A percentile compares a stretch with the other conserved stretches of the same genome.
Conservation (phyloP, 2,329 filamentous ascomycete species). For the Ramularia endophylla region DNA sequence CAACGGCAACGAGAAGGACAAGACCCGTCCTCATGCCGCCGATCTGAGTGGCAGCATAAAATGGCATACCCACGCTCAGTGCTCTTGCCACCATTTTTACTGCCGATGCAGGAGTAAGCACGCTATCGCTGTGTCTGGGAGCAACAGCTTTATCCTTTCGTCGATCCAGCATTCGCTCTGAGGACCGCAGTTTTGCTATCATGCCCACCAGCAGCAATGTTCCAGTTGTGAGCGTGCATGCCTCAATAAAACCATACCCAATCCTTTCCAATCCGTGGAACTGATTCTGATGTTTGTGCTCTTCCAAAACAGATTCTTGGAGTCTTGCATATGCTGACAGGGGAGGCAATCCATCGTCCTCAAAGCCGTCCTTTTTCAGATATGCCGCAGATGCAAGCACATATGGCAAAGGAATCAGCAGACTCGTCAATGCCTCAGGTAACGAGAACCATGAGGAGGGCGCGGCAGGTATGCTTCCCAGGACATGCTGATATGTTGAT, state of each 20-base stretch:
- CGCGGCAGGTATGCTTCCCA: constrained; percentile 16
- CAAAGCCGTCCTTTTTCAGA: constrained; percentile 24
- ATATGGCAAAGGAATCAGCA: constrained; percentile 46
- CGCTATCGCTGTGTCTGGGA: constrained; percentile 5
- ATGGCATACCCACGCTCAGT: constrained; percentile 40
- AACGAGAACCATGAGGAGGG: constrained; percentile 30
- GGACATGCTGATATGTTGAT: constrained; percentile 14
- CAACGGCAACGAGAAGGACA: constrained; percentile 42
- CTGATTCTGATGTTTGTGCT: constrained; percentile 9
- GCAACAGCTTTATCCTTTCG: constrained; percentile 24
- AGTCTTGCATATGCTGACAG: constrained; percentile 27
- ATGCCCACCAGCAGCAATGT: constrained; percentile 42
- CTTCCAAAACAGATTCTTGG: constrained; percentile 22
- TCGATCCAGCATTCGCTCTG: constrained; percentile 26
- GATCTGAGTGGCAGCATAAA: constrained; percentile 51
- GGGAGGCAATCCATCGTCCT: constrained; percentile 22
- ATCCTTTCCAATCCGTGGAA: constrained; percentile 8
- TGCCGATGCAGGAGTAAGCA: constrained; percentile 12
- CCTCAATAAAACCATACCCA: constrained; percentile 34
- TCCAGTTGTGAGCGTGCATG: constrained; percentile 41
- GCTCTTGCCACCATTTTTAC: constrained; percentile 19
- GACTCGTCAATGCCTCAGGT: constrained; percentile 44
- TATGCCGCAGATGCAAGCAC: constrained; percentile 44
- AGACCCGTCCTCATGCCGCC: constrained; percentile 50
- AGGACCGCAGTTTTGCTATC: constrained; percentile 30